Percentiles rank a stretch among this genome's conserved stretches.
These are phyloP conservation scores for Microsporum ferrugineum DNA, from an alignment of 2,329 filamentous ascomycete species.

Conservation along the genomic window DNA sequence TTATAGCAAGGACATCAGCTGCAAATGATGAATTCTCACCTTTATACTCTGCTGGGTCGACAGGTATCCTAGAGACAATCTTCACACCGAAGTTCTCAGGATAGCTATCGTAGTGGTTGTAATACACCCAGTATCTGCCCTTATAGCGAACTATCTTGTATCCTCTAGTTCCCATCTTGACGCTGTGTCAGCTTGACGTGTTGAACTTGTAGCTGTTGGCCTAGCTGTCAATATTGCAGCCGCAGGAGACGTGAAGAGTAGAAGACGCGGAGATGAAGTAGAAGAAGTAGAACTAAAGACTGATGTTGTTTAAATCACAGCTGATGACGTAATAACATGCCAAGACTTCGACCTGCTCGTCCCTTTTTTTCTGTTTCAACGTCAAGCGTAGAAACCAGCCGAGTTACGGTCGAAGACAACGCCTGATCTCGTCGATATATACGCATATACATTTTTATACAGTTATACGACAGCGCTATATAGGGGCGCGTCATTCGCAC, in stretches of 20 bases:
- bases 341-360: not conserved
- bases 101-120: constrained; percentile 4
- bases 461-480: not conserved
- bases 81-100: not conserved
- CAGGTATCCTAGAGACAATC: not conserved
- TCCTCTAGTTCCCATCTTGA: not conserved
- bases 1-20: not conserved
- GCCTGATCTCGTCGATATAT: not conserved
- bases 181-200: not conserved
- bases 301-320: not conserved
- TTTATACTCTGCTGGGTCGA: not conserved
- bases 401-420: not conserved
- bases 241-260: too few relatives aligned
- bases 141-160: constrained; percentile 1
- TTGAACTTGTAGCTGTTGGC: not conserved
- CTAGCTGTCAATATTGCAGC: too few relatives aligned
- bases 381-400: not conserved
- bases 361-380: not conserved
- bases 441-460: not conserved
- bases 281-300: not conserved
- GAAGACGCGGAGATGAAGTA: not conserved
- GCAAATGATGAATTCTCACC: not conserved
- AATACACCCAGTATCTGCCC: constrained; percentile 2
- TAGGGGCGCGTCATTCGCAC: not conserved
- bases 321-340: not conserved